Conservation (phyloP, 2,329 filamentous ascomycete species). For the Lizonia empirigonia region DNA sequence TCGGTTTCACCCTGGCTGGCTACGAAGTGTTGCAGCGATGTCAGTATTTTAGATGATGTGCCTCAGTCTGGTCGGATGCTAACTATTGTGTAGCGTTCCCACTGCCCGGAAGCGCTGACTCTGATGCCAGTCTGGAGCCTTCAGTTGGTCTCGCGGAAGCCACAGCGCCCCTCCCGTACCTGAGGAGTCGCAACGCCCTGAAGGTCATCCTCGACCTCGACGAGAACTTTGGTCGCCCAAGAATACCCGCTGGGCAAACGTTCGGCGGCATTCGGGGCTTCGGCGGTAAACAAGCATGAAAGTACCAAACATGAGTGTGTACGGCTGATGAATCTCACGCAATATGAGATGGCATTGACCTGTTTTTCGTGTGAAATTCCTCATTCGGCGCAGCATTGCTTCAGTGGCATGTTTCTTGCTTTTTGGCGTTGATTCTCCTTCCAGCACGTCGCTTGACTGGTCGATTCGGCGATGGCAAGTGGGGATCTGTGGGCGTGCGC, state of each 20-base stretch:
- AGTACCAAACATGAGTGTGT: slow-evolving; percentile 18
- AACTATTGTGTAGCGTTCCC: slow-evolving; percentile 61
- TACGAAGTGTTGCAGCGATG: slow-evolving; percentile 86
- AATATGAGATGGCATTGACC: slow-evolving; percentile 42
- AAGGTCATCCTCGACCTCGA: slow-evolving; percentile 96
- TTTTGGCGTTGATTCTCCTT: slow-evolving; percentile 32
- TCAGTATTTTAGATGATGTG: slow-evolving; percentile 4
- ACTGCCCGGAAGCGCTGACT: slow-evolving; percentile 66
- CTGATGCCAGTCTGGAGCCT: slow-evolving; percentile 61
- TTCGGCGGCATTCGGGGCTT: slow-evolving; percentile 47
- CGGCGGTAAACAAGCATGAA: slow-evolving; percentile 40
- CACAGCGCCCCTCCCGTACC: slow-evolving; percentile 66
- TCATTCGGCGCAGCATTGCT: slow-evolving; percentile 29
- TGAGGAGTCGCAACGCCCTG: slow-evolving; percentile 83
- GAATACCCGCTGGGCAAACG: slow-evolving; percentile 55
- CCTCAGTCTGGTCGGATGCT: neutral
- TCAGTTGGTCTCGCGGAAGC: slow-evolving; percentile 68
- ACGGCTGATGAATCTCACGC: slow-evolving; percentile 23
- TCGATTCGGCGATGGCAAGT: slow-evolving; percentile 26
- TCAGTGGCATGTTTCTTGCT: slow-evolving; percentile 34
- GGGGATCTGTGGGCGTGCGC: slow-evolving; percentile 11
- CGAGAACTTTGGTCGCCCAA: slow-evolving; percentile 83
- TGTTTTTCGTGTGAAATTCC: slow-evolving; percentile 25
- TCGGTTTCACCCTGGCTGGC: slow-evolving; percentile 94
- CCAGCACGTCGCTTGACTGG: slow-evolving; percentile 24